A percentile compares a stretch with the other conserved stretches of the same genome.
Evolutionary conservation across 805 yeast species (phyloP).

Genomic region (Teunomyces tritomae): DNA sequence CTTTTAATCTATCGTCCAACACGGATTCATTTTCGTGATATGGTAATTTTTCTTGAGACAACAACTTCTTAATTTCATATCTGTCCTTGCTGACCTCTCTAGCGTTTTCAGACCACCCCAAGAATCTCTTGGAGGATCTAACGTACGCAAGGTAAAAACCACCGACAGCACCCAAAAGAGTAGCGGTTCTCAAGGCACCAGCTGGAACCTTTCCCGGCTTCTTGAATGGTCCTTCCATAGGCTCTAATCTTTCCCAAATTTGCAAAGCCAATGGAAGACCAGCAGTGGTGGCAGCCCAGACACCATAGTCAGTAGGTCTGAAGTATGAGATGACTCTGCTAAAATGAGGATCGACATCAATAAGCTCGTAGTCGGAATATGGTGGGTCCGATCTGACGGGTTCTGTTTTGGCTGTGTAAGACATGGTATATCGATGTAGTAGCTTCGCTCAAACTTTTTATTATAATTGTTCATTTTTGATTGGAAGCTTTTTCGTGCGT

Average conservation of each 20-base stretch:
- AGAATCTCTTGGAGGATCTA: constrained; percentile 66
- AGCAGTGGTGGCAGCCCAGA: constrained; percentile 43
- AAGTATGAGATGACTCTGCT: constrained; percentile 68
- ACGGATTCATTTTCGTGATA: constrained; percentile 56
- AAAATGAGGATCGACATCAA: constrained; percentile 80
- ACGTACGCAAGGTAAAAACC: constrained; percentile 75
- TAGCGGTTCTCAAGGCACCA: constrained; percentile 55
- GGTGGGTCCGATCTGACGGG: constrained; percentile 42
- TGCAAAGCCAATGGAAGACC: constrained; percentile 42
- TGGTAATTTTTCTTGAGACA: constrained; percentile 64
- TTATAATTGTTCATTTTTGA: constrained; percentile 4
- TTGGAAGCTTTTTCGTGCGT: constrained; percentile 4
- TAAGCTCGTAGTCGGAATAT: constrained; percentile 43
- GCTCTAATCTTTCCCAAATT: constrained; percentile 44
- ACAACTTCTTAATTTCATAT: constrained; percentile 64
- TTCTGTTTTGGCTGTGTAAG: constrained; percentile 36
- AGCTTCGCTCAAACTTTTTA: background rate
- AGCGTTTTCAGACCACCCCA: constrained; percentile 72
- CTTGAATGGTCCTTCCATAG: constrained; percentile 39
- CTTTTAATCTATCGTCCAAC: constrained; percentile 68
- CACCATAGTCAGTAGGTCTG: constrained; percentile 62
- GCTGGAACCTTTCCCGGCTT: constrained; percentile 53
- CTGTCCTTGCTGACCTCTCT: constrained; percentile 73
- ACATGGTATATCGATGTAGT: constrained; percentile 24
- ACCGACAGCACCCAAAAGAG: constrained; percentile 62